These are phyloP conservation scores for Luffa acutangula DNA, from an alignment of 306 rosid species.

Conservation along the genomic window DNA sequence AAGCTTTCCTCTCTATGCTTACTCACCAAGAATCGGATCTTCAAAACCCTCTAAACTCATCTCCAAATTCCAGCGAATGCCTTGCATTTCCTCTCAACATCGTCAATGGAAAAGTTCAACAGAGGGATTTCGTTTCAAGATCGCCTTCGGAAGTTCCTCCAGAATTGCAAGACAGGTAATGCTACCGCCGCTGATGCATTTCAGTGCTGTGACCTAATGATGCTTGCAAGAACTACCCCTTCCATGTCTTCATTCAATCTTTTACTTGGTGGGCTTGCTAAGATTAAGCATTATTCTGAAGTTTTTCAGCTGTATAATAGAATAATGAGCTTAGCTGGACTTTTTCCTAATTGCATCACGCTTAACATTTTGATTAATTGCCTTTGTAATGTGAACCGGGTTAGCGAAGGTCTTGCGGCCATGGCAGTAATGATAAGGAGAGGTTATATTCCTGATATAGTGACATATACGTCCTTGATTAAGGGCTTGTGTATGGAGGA, in stretches of 20 bases:
- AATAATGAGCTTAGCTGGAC: constrained; percentile 18
- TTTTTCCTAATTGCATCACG: constrained; percentile 13
- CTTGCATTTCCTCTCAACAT: neutral
- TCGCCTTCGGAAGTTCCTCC: constrained; percentile 16
- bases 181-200: constrained; percentile 15
- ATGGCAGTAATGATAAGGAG: constrained; percentile 20
- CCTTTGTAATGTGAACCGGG: constrained; percentile 22
- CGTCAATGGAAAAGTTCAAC: neutral
- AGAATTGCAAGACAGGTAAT: constrained; percentile 19
- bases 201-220: constrained; percentile 19
- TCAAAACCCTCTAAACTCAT: neutral
- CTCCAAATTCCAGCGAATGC: neutral
- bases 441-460: constrained; percentile 22
- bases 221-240: constrained; percentile 24
- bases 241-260: constrained; percentile 23
- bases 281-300: constrained; percentile 23
- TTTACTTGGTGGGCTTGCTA: constrained; percentile 24
- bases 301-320: constrained; percentile 14
- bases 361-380: constrained; percentile 29
- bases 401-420: constrained; percentile 20
- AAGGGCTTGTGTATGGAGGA: constrained; percentile 34
- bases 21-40: neutral
- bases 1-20: neutral
- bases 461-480: constrained; percentile 24
- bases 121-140: constrained; percentile 1